phyloP scores from a whole-genome alignment of 768 basidiomycete genomes.

The Rubroboletus pulcherrimus region DNA sequence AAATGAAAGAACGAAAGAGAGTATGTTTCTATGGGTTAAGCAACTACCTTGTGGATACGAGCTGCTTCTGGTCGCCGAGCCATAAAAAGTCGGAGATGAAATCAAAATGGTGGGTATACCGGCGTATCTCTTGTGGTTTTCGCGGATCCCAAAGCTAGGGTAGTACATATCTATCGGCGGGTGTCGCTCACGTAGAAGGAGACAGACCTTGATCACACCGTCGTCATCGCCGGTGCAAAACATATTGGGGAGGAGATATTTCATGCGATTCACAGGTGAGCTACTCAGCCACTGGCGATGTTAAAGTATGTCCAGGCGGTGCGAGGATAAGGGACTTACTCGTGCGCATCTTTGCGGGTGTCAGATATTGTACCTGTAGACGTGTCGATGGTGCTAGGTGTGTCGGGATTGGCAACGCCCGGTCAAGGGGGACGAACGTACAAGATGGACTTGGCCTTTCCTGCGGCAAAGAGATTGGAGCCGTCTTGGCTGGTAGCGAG shows the following conservation, averaged over 20 bases:
- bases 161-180: not conserved
- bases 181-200: not conserved
- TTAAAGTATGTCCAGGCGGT: constrained; percentile 22
- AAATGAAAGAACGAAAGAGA: not conserved
- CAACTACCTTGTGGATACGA: constrained; percentile 79
- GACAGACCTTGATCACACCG: constrained; percentile 80
- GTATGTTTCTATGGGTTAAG: not conserved
- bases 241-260: constrained; percentile 63
- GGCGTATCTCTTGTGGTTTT: constrained; percentile 55
- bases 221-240: constrained; percentile 91
- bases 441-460: constrained; percentile 79
- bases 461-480: constrained; percentile 65
- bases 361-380: constrained; percentile 48
- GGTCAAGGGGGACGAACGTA: constrained; percentile 38
- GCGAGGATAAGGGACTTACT: constrained; percentile 45
- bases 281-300: constrained; percentile 43
- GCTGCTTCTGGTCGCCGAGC: constrained; percentile 77
- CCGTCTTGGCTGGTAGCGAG: constrained; percentile 69
- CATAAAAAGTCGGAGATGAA: constrained; percentile 92
- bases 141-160: constrained; percentile 87
- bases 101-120: constrained; percentile 87
- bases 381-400: constrained; percentile 62
- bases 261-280: constrained; percentile 83
- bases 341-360: constrained; percentile 53
- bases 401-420: constrained; percentile 11